These are phyloP conservation scores for Acanthamoeba castellanii DNA, from an alignment of 208 protist species.

Conservation along the genomic window DNA sequence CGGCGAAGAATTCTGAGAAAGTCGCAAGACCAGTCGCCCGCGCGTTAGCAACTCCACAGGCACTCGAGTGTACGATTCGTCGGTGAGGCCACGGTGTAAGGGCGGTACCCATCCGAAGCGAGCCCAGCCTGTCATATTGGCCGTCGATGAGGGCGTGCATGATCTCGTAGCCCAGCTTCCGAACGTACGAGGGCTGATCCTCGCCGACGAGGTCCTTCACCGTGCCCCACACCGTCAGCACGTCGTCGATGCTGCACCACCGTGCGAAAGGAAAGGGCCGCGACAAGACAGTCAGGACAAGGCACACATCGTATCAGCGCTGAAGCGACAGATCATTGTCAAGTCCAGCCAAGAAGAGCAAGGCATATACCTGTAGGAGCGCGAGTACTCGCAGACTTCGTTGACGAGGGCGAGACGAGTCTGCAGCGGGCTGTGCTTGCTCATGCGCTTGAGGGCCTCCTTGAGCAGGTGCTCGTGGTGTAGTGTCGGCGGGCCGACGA, in stretches of 20 bases:
- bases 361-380: constrained; percentile 20
- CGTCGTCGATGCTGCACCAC: constrained; percentile 48
- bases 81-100: background rate
- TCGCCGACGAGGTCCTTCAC: constrained; percentile 64
- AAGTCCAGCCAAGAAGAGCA: background rate
- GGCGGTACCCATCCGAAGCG: constrained; percentile 46
- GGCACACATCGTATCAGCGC: background rate
- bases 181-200: constrained; percentile 43
- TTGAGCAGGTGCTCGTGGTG: constrained; percentile 60
- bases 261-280: background rate
- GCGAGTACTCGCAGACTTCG: constrained; percentile 56
- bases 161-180: constrained; percentile 39
- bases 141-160: constrained; percentile 69
- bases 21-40: background rate
- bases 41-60: background rate
- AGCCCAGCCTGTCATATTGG: constrained; percentile 38
- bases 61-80: too few relatives aligned
- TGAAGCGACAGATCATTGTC: background rate
- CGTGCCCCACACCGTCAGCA: constrained; percentile 60
- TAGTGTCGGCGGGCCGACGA: background rate
- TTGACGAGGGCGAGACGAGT: constrained; percentile 47
- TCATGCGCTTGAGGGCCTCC: constrained; percentile 34
- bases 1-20: constrained; percentile 61
- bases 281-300: background rate
- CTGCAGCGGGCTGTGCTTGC: background rate